Evolutionary conservation across 2,329 filamentous ascomycete genomes (phyloP).

Genomic region (Phialophora chinensis): DNA sequence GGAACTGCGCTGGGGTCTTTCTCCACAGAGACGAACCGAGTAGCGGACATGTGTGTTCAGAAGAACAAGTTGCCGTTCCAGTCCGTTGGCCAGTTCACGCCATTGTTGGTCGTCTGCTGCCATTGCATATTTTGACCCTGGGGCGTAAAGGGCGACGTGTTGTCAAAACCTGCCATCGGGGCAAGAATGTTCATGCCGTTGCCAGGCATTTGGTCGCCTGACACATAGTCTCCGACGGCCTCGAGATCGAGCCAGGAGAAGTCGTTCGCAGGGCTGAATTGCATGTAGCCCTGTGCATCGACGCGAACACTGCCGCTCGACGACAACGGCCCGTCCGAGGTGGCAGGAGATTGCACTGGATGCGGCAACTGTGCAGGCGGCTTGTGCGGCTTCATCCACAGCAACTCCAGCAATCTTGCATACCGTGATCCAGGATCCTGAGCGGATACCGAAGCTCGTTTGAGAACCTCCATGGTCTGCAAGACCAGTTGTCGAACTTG

Average conservation of each 20-base stretch:
- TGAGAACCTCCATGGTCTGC: constrained; percentile 64
- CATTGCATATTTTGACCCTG: constrained; percentile 40
- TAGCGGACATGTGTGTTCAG: constrained; percentile 26
- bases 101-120: constrained; percentile 42
- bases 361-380: constrained; percentile 32
- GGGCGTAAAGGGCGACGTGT: constrained; percentile 29
- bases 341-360: constrained; percentile 38
- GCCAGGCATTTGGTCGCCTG: constrained; percentile 47
- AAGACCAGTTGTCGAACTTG: constrained; percentile 64
- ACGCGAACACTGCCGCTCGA: constrained; percentile 37
- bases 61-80: constrained; percentile 43
- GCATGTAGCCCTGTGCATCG: constrained; percentile 43
- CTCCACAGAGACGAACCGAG: constrained; percentile 1
- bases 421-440: constrained; percentile 68
- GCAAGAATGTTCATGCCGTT: constrained; percentile 30
- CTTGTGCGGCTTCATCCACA: constrained; percentile 58
- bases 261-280: constrained; percentile 58
- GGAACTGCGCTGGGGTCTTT: constrained; percentile 13
- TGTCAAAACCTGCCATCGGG: constrained; percentile 33
- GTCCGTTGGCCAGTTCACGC: constrained; percentile 48
- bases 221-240: constrained; percentile 64
- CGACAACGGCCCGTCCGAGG: constrained; percentile 44
- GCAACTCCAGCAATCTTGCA: constrained; percentile 63
- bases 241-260: constrained; percentile 68
- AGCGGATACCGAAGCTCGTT: constrained; percentile 62